Conservation (phyloP, 2,329 filamentous ascomycete species). For the Diaporthe vaccinii region DNA sequence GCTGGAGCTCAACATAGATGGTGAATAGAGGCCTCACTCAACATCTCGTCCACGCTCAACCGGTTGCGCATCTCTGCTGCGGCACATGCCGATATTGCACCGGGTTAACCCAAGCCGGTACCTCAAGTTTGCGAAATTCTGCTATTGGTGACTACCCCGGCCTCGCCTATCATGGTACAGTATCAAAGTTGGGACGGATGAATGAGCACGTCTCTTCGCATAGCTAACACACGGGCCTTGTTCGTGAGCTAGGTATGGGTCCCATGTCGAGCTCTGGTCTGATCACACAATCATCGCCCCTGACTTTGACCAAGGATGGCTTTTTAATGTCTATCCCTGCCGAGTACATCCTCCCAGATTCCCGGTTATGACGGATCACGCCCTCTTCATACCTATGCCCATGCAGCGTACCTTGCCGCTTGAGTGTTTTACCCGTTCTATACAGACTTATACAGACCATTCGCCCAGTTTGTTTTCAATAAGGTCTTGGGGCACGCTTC, state of each 20-base stretch:
- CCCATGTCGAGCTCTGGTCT: background rate
- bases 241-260: slow-evolving; percentile 10
- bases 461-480: background rate
- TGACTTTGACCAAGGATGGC: slow-evolving; percentile 34
- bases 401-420: slow-evolving; percentile 5
- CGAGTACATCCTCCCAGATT: slow-evolving; percentile 6
- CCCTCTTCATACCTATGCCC: background rate
- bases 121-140: background rate
- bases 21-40: background rate
- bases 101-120: background rate
- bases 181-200: slow-evolving; percentile 24
- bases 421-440: background rate
- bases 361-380: slow-evolving; percentile 12
- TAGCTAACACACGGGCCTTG: background rate
- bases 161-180: slow-evolving; percentile 16
- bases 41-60: background rate
- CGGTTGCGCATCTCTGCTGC: background rate
- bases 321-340: slow-evolving; percentile 21
- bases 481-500: background rate
- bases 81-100: background rate
- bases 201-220: slow-evolving; percentile 7
- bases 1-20: background rate
- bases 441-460: background rate
- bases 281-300: slow-evolving; percentile 25
- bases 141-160: background rate